Percentiles rank a stretch among this genome's conserved stretches.
Conservation (phyloP, 148 eudicot genomes). For the Spergularia marina region DNA sequence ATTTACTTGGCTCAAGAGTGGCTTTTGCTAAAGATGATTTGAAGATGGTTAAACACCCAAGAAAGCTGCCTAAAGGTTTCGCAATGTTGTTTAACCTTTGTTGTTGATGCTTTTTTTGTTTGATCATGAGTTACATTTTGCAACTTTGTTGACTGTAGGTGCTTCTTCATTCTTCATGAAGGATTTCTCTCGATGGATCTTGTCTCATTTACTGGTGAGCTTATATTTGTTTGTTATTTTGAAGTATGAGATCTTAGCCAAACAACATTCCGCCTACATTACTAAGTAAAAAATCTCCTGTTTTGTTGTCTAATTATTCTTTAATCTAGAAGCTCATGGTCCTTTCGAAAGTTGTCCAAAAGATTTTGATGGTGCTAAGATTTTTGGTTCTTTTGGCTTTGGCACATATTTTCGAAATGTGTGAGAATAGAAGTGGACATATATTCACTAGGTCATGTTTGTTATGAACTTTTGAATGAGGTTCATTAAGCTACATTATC, state of each 20-base stretch:
- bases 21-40: background rate
- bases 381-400: background rate
- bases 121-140: background rate
- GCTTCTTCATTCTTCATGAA: conserved; percentile 25
- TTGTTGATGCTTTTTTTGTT: background rate
- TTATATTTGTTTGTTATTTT: too few species aligned
- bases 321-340: too few species aligned
- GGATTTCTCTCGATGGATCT: conserved; percentile 11
- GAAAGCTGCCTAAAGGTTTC: conserved; percentile 23
- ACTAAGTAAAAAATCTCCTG: too few species aligned
- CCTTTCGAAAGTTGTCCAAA: too few species aligned
- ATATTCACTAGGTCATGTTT: background rate
- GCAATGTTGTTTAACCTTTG: background rate
- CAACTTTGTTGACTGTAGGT: conserved; percentile 9
- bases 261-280: too few species aligned
- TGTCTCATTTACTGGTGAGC: conserved; percentile 23
- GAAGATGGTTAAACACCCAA: conserved; percentile 1
- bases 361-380: too few species aligned
- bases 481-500: too few species aligned
- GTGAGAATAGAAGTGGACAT: background rate
- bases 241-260: too few species aligned
- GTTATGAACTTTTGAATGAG: background rate
- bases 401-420: background rate
- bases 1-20: conserved; percentile 11
- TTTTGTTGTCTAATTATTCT: too few species aligned